Evolutionary conservation across 1,139 yeast genomes (phyloP).

Genomic region (Arxiozyma bovina): DNA sequence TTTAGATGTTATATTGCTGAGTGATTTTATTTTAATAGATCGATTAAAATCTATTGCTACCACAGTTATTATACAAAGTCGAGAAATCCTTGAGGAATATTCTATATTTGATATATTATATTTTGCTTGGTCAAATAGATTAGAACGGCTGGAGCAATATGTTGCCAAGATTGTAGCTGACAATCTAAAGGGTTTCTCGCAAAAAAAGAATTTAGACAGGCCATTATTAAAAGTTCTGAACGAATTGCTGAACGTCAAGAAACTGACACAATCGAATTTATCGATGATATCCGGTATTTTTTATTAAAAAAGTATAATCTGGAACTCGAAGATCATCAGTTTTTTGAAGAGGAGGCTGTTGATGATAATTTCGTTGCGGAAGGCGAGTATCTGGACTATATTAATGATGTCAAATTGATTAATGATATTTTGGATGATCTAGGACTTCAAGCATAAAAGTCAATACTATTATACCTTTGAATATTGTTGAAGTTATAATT

Average conservation of each 20-base stretch:
- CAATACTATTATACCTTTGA: neutral
- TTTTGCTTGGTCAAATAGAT: constrained; percentile 59
- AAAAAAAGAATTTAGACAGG: constrained; percentile 33
- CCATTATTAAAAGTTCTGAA: constrained; percentile 43
- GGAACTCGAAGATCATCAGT: constrained; percentile 27
- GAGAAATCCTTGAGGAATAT: constrained; percentile 24
- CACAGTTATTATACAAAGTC: constrained; percentile 42
- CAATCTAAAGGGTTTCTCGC: constrained; percentile 36
- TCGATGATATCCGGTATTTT: constrained; percentile 69
- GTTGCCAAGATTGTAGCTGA: constrained; percentile 52
- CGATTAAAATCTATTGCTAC: constrained; percentile 60
- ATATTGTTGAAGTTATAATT: neutral
- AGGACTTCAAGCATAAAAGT: neutral
- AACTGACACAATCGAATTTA: constrained; percentile 68
- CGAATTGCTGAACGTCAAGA: constrained; percentile 56
- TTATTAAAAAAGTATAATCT: constrained; percentile 33
- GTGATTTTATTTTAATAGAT: constrained; percentile 56
- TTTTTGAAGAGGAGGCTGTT: constrained; percentile 4
- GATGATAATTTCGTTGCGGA: constrained; percentile 9
- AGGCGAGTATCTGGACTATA: constrained; percentile 17
- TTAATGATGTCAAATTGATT: constrained; percentile 14
- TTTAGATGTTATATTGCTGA: constrained; percentile 48
- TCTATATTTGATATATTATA: constrained; percentile 49
- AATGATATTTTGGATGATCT: constrained; percentile 9
- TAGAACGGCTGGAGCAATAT: constrained; percentile 57